Base-by-base conservation (phyloP, 805 yeast species). In the Priceomyces medius region DNA sequence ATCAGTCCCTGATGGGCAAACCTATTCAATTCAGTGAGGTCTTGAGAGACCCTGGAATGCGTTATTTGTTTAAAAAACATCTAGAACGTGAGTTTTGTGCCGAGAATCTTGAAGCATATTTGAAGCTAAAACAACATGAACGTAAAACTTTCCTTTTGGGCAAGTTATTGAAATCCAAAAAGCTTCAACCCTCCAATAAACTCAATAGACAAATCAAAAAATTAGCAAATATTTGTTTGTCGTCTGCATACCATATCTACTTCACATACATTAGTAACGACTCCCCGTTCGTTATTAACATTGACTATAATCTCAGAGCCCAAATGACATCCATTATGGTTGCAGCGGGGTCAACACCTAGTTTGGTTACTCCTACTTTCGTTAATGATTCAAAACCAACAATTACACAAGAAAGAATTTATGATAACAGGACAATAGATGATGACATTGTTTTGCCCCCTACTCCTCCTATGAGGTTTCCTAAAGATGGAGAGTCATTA, bases 91-190 rank as follows among this genome's bases (percentile, higher is more conserved):
- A 80, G 38, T 71, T 74, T 41, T 88, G 95, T 54, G 76, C 75
- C 2, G 97, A 88, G 54, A 88, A 87, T 51, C 58, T 86, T n/a
- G 82, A 83, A 47, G 88, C 84, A 3, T 86, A 79, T 56, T 60
- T 74, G 39, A 85, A 80, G 43, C 72, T 86, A 37, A 67, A 68
- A 35, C 73, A 73, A 37, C 76, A 82, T 45, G 67, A 70, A 9
- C 74, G 71, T 46, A 74, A 72, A 47, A 63, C 77, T 61, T 54
- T 59, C 1, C 52, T 67, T 1, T 50, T 81, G 41, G 68, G 68
- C 35, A 73, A 69, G 21, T 47, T 80, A 19, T 26, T 55, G 20
- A 28, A 21, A 46, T 37, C 51, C 51, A 55, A 20, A 58, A 55
- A 28, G 38, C 24, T 16, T 20, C 34, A 28, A 20, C 9, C 7